Percentiles rank a stretch among this genome's conserved stretches.
phyloP scores from a whole-genome alignment of 768 basidiomycete genomes.

The Hericium erinaceus region DNA sequence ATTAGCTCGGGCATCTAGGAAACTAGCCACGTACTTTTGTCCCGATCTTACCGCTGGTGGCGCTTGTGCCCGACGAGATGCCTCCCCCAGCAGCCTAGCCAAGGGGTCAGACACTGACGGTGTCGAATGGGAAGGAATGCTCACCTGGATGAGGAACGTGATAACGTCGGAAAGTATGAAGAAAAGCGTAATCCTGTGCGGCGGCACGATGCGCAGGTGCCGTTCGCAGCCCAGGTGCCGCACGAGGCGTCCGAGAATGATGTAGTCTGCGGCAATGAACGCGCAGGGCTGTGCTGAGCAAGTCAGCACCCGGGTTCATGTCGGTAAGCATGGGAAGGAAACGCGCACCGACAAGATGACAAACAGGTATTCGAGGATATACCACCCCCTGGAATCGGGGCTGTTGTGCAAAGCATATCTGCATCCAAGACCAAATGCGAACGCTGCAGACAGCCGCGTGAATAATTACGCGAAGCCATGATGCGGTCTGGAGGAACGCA shows the following conservation, averaged over 20 bases:
- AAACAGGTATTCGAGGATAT: conserved; percentile 50
- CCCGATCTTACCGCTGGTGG: conserved; percentile 18
- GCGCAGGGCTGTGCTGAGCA: conserved; percentile 49
- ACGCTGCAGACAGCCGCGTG: conserved; percentile 29
- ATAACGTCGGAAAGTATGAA: conserved; percentile 57
- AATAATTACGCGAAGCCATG: background rate
- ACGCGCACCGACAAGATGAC: conserved; percentile 45
- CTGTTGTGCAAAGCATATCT: conserved; percentile 46
- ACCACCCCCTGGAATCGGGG: conserved; percentile 43
- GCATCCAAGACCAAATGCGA: conserved; percentile 44
- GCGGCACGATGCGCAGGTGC: conserved; percentile 35
- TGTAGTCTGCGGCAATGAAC: conserved; percentile 62
- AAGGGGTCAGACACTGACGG: background rate
- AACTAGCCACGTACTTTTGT: conserved; percentile 25
- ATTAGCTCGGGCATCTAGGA: background rate
- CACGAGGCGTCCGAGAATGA: conserved; percentile 55
- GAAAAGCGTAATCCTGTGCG: conserved; percentile 38
- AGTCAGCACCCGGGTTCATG: background rate
- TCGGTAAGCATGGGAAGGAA: too few relatives aligned
- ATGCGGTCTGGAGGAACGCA: conserved; percentile 17
- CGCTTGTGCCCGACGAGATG: conserved; percentile 33
- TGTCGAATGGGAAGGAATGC: conserved; percentile 1
- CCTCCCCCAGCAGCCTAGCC: conserved; percentile 40
- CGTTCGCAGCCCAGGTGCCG: conserved; percentile 35
- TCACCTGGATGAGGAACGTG: conserved; percentile 59